Evolutionary conservation across 805 yeast species (phyloP).

Genomic region (Ogataea nitratoaversa): DNA sequence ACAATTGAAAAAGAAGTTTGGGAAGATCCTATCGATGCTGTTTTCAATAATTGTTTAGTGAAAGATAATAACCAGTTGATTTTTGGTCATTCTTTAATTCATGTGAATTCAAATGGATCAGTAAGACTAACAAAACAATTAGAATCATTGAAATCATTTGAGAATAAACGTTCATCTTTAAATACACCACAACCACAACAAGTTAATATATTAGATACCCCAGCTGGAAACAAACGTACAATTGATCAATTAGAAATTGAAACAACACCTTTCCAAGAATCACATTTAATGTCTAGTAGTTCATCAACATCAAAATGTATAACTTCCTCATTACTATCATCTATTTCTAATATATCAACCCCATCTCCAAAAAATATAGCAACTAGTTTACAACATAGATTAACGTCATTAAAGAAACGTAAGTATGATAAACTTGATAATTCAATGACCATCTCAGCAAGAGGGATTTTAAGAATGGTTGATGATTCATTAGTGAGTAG

Average conservation of each 20-base stretch:
- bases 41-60: constrained; percentile 2
- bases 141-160: too few species aligned
- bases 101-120: constrained; percentile 6
- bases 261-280: constrained; percentile 6
- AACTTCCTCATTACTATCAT: constrained; percentile 1
- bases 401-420: constrained; percentile 17
- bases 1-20: not conserved
- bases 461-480: constrained; percentile 35
- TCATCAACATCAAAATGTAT: too few species aligned
- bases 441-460: constrained; percentile 34
- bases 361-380: constrained; percentile 11
- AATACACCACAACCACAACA: not conserved
- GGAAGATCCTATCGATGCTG: constrained; percentile 7
- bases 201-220: constrained; percentile 11
- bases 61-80: constrained; percentile 6
- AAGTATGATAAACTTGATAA: constrained; percentile 31
- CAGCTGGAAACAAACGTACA: constrained; percentile 12
- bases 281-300: too few species aligned
- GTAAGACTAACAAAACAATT: not conserved
- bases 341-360: constrained; percentile 1
- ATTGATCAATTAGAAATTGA: constrained; percentile 9
- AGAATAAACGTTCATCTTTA: not conserved
- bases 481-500: constrained; percentile 35
- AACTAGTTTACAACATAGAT: constrained; percentile 6
- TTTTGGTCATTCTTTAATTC: constrained; percentile 9